Evolutionary conservation across 768 basidiomycete genomes (phyloP), one percentile per base, ranked within the genome.

Genomic region (Termitomyces sp.): DNA sequence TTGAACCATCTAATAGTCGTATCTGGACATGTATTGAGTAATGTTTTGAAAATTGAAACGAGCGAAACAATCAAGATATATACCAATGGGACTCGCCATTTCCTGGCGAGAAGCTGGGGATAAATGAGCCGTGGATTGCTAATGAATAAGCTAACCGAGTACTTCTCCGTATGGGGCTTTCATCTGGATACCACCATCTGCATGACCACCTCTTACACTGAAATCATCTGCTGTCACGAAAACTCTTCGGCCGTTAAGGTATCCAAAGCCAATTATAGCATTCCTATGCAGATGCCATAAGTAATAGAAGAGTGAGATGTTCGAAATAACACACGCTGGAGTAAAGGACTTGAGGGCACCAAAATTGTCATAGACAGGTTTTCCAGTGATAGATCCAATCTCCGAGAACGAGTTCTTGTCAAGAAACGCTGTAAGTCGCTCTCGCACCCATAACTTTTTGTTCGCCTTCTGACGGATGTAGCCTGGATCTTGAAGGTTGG

Each of bases 161-260:
- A 76, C 75, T 69, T 76, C 75, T 49, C 74, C 75, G 55, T 76
- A 74, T 1, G 68, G 68, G 4, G 75, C 74, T 56, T 75, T 76
- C 57, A 66, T 68, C 22, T 64, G 63, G 51, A 76, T 75, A 13
- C 74, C 74, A 50, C 75, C 75, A 62, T 76, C 75, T 13, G 75
- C 75, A 67, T 76, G 75, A 22, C 75, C 75, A 4, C 75, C 75
- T 55, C 75, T 65, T 14, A 76, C 75, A 61, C 74, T 76, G 53
- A 76, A 76, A 56, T 76, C 75, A 34, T 76, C 74, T 13, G 75
- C 74, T 2, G 72, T 72, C 10, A 76, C 59, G 56, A 75, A 76
- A 1, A 76, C 73, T 56, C 69, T 74, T 18, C 71, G 71, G 1
- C 65, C 65, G 49, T 68, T 48, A 22, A 75, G 56, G 44, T 61